phyloP scores from a whole-genome alignment of 75 land plant species.

The Larix kaempferi region DNA sequence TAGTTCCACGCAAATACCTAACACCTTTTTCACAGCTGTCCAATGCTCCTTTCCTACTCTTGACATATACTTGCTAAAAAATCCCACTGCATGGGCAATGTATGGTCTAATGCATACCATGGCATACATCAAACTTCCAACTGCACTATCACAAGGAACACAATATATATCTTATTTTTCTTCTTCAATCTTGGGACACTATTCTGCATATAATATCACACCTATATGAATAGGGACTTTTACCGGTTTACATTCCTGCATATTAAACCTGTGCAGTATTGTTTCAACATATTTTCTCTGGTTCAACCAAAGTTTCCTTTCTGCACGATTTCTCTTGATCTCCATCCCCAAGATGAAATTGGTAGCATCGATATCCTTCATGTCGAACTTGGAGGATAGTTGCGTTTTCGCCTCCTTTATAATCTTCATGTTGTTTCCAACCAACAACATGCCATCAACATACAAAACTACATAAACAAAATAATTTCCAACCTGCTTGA shows the following conservation, averaged over 20 bases:
- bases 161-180: background rate
- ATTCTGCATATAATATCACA: background rate
- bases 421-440: background rate
- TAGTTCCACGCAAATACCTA: background rate
- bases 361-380: background rate
- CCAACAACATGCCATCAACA: background rate
- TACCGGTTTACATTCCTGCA: background rate
- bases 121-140: too few species aligned
- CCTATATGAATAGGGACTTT: background rate
- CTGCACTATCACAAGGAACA: background rate
- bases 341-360: background rate
- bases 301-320: background rate
- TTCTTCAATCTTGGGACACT: background rate
- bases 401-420: background rate
- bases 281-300: background rate
- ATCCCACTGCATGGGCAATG: background rate
- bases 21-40: background rate
- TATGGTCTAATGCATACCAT: background rate
- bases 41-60: background rate
- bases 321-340: background rate
- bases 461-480: background rate
- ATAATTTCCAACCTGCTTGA: background rate
- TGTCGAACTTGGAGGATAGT: background rate
- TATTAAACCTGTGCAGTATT: background rate
- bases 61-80: background rate